These are phyloP conservation scores for Scenedesmus sp. DNA, from an alignment of 163 green algal species.

Conservation along the genomic window DNA sequence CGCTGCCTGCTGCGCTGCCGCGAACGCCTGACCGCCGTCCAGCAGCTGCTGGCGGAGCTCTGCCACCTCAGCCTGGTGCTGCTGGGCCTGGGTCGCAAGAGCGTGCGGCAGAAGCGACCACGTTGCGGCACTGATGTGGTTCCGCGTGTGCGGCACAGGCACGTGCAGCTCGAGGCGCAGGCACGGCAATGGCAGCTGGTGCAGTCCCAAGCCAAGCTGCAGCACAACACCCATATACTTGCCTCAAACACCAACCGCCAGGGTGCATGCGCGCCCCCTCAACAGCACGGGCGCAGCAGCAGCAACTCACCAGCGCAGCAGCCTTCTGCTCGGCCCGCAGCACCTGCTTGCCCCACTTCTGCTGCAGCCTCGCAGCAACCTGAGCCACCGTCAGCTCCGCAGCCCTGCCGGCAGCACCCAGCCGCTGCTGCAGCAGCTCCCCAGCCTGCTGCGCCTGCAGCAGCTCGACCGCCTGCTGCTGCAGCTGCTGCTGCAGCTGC, in stretches of 20 bases:
- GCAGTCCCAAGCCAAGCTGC: no score
- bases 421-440: constrained; percentile 22
- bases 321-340: constrained; percentile 29
- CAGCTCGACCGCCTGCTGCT: background rate
- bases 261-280: no score
- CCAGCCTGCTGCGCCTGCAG: background rate
- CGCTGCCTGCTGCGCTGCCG: background rate
- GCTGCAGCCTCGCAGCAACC: background rate
- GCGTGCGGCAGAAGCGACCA: background rate
- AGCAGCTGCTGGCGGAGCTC: constrained; percentile 36
- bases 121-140: background rate
- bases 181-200: no score
- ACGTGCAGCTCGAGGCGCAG: no score
- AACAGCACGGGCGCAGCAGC: no score
- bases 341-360: constrained; percentile 19
- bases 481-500: background rate
- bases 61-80: constrained; percentile 12
- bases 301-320: background rate
- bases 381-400: constrained; percentile 16
- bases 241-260: no score
- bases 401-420: background rate
- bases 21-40: background rate
- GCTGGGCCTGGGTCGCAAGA: background rate
- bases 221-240: no score
- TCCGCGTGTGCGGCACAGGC: no score